Base-by-base conservation (phyloP, 1,284 basidiomycete species). In the Cutaneotrichosporon spelunceum region DNA sequence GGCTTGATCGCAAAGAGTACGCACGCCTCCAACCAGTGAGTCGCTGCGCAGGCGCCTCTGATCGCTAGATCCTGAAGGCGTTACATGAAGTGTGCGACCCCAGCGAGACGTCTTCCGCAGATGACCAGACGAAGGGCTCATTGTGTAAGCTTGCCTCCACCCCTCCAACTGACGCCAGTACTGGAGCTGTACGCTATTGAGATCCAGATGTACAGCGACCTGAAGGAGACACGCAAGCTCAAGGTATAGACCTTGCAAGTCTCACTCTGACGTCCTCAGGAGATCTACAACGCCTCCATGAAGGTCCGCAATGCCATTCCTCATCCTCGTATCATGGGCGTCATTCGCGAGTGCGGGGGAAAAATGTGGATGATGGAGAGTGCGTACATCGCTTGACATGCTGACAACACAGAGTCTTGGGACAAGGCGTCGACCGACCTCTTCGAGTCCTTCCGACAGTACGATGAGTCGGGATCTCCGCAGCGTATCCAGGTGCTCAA, bases 331-430 rank as follows among this genome's bases (percentile, higher is more conserved):
- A 98, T 99, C 73, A 93, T 98, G 89, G 96, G 95, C 57, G 91
- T 98, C 58, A 99, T 99, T 79, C 92, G 94, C 73, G 96, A 99
- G 78, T 98, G 95, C 69, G 96, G 96, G 14, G 96, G 96, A 9
- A 99, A 99, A 81, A 99, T 99, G 96, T 97, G 96, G 92, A 99
- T 99, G 96, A 92, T 91, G 61, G 96, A 99, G 83, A 90, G 94
- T 90, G 76, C 70, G 88, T 82, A 9, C 9, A 48, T 14, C 16
- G 11, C 14, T 1, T 3, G 1, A 29, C 45, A 2, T 2, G 34
- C 63, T 66, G 55, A 69, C 62, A 21, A 1, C 57, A 5, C 71
- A 93, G 91, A 90, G 66, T 89, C 96, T 80, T 99, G 95, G 94
- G 89, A 90, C 63, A 87, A 91, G 56, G 96, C 96, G 0, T 95